phyloP scores from a whole-genome alignment of 306 rosid genomes.

The Lathyrus sativus region DNA sequence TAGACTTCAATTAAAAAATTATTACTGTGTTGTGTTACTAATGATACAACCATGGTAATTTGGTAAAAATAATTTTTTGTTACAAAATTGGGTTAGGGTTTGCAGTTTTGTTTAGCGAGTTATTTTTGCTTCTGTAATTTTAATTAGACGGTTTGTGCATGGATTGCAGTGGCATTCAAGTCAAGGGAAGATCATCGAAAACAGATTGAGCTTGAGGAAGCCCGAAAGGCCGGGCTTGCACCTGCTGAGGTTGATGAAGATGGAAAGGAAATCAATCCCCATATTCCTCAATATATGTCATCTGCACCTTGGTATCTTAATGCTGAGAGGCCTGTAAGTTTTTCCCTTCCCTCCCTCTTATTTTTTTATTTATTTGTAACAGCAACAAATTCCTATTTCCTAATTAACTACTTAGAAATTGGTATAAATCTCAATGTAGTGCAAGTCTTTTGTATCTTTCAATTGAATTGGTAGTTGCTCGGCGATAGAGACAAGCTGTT shows the following conservation, averaged over 20 bases:
- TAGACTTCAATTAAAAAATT: too few species aligned
- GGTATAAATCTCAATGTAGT: too few species aligned
- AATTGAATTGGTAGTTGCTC: too few species aligned
- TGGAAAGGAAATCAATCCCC: slow-evolving; percentile 39
- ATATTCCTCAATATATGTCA: slow-evolving; percentile 37
- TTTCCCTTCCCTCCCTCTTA: background rate
- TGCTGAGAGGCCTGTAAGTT: slow-evolving; percentile 36
- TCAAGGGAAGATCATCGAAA: slow-evolving; percentile 41
- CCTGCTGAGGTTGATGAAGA: slow-evolving; percentile 37
- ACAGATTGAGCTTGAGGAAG: slow-evolving; percentile 40
- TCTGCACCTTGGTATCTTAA: slow-evolving; percentile 44
- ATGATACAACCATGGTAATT: too few species aligned
- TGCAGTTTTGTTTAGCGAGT: too few species aligned
- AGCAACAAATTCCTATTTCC: too few species aligned
- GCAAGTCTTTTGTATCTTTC: too few species aligned
- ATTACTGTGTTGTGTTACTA: too few species aligned
- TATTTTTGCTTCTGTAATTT: too few species aligned
- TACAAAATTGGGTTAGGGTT: background rate
- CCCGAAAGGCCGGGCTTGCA: slow-evolving; percentile 36
- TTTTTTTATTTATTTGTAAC: background rate
- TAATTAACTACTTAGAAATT: too few species aligned
- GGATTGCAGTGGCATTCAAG: slow-evolving; percentile 35
- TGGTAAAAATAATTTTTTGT: too few species aligned
- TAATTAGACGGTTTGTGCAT: background rate
- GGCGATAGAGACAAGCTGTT: too few species aligned